A percentile compares a stretch with the other conserved stretches of the same genome.
phyloP scores from a whole-genome alignment of 1,284 basidiomycete genomes.

The Cutaneotrichosporon curvatum region DNA sequence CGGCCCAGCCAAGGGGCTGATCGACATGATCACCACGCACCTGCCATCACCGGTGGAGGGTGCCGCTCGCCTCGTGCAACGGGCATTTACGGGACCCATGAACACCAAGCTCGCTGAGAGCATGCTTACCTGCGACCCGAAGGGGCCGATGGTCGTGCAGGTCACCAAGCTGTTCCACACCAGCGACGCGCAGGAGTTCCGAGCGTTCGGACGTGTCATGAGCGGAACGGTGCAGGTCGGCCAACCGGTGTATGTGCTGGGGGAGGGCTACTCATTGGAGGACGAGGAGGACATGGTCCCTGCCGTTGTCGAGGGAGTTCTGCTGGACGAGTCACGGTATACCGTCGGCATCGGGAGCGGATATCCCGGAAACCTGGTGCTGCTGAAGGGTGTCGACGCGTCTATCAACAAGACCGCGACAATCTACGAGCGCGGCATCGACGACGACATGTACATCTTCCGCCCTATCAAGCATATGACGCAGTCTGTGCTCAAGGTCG shows the following conservation, averaged over 20 bases:
- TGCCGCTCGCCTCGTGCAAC: constrained; percentile 67
- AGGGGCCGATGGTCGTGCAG: constrained; percentile 86
- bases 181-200: constrained; percentile 88
- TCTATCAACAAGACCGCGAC: constrained; percentile 96
- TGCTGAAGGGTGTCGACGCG: constrained; percentile 85
- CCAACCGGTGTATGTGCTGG: constrained; percentile 85
- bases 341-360: constrained; percentile 80
- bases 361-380: constrained; percentile 84
- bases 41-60: constrained; percentile 75
- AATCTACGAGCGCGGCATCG: constrained; percentile 62
- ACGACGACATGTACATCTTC: constrained; percentile 84
- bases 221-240: constrained; percentile 83
- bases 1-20: constrained; percentile 75
- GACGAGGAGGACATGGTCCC: constrained; percentile 98
- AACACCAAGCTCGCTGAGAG: constrained; percentile 65
- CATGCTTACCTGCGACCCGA: constrained; percentile 75
- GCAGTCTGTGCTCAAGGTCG: constrained; percentile 94
- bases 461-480: constrained; percentile 92
- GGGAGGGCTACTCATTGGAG: constrained; percentile 92
- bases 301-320: constrained; percentile 75
- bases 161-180: constrained; percentile 92
- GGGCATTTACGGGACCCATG: constrained; percentile 78
- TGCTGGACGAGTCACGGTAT: constrained; percentile 87
- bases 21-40: constrained; percentile 85
- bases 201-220: constrained; percentile 89